Evolutionary conservation across 208 protist species (phyloP).

Genomic region (Acanthamoeba sp.): DNA sequence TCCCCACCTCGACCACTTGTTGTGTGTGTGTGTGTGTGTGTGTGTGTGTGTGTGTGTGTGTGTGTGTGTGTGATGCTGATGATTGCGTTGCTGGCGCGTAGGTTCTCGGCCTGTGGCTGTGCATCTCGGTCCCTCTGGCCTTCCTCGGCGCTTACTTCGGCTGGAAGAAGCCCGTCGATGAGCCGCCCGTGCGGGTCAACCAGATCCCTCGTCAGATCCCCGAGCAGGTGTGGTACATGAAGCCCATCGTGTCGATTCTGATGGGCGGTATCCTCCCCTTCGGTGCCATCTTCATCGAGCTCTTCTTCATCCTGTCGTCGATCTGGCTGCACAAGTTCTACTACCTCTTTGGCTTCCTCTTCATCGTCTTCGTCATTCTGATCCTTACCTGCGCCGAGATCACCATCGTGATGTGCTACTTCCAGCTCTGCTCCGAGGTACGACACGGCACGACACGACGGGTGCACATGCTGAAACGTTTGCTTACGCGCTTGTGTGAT

Average conservation of each 20-base stretch:
- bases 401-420: constrained; percentile 98
- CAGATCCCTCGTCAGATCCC: constrained; percentile 98
- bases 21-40: constrained; percentile 88
- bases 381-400: constrained; percentile 96
- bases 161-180: constrained; percentile 90
- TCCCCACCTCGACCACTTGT: too few species aligned
- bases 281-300: constrained; percentile 97
- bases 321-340: constrained; percentile 97
- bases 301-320: constrained; percentile 98
- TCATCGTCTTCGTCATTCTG: constrained; percentile 97
- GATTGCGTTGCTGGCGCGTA: neutral
- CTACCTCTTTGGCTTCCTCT: constrained; percentile 99
- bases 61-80: neutral
- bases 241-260: constrained; percentile 90
- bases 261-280: constrained; percentile 97
- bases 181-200: constrained; percentile 94
- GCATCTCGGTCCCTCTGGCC: constrained; percentile 96
- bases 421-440: constrained; percentile 95
- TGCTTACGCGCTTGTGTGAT: neutral
- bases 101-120: constrained; percentile 90
- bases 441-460: too few species aligned
- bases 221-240: constrained; percentile 93
- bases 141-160: constrained; percentile 96
- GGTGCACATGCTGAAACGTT: too few species aligned
- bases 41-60: neutral